Evolutionary conservation across 352 stramenopile genomes (phyloP).

Genomic region (Globisporangium cederbergense): DNA sequence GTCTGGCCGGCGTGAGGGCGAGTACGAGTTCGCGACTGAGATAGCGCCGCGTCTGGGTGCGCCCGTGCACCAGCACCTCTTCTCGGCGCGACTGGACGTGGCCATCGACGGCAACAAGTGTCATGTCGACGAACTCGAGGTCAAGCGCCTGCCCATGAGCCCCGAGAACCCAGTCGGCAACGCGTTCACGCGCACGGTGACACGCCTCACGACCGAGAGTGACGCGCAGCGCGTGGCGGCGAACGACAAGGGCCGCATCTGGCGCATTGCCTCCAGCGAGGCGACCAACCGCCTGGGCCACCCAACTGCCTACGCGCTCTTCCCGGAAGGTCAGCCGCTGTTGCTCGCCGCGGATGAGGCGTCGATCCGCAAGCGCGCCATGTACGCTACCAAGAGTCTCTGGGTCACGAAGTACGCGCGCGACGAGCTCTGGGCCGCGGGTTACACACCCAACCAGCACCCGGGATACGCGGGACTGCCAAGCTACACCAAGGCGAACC

Average conservation of each 20-base stretch:
- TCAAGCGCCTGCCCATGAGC: slow-evolving; percentile 36
- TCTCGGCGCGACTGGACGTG: slow-evolving; percentile 73
- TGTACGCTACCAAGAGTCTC: slow-evolving; percentile 62
- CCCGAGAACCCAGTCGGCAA: slow-evolving; percentile 58
- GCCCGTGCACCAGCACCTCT: slow-evolving; percentile 75
- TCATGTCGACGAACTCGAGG: slow-evolving; percentile 48
- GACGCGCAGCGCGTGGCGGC: slow-evolving; percentile 42
- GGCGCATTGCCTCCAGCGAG: slow-evolving; percentile 61
- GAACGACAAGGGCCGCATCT: slow-evolving; percentile 46
- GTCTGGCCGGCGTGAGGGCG: slow-evolving; percentile 53
- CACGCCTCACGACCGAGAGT: slow-evolving; percentile 42
- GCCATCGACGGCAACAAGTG: slow-evolving; percentile 58
- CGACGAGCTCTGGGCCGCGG: slow-evolving; percentile 60
- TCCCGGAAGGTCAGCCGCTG: slow-evolving; percentile 47
- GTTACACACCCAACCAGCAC: slow-evolving; percentile 69
- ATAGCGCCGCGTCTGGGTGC: slow-evolving; percentile 59
- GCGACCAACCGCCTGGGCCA: slow-evolving; percentile 52
- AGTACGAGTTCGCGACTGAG: slow-evolving; percentile 41
- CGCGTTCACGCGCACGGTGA: slow-evolving; percentile 47
- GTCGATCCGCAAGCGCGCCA: slow-evolving; percentile 47
- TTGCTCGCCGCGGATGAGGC: slow-evolving; percentile 47
- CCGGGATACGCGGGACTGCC: slow-evolving; percentile 46
- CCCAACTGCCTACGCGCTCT: slow-evolving; percentile 50
- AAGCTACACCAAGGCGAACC: slow-evolving; percentile 48
- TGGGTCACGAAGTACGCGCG: slow-evolving; percentile 68